Conservation (phyloP, 768 basidiomycete genomes). For the Lyophyllum shimeji region DNA sequence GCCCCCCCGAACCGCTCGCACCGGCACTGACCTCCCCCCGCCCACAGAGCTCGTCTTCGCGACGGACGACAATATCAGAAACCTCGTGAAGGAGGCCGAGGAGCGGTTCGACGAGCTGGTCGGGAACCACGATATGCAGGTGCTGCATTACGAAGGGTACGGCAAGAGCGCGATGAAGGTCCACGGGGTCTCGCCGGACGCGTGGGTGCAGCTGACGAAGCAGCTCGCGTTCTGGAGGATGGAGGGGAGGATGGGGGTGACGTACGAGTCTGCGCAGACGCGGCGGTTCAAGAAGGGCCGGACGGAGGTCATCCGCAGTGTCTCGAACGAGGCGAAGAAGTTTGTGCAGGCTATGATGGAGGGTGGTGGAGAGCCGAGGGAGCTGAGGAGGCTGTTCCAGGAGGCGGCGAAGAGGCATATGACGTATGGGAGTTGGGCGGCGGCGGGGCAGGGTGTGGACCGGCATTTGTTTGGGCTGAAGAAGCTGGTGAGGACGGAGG, state of each 20-base stretch:
- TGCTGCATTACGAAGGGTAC: constrained; percentile 84
- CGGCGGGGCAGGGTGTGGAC: constrained; percentile 93
- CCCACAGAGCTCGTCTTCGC: constrained; percentile 74
- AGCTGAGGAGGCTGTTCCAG: constrained; percentile 68
- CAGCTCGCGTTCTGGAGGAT: constrained; percentile 95
- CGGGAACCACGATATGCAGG: constrained; percentile 75
- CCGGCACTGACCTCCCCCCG: constrained; percentile 40
- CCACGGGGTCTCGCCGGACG: constrained; percentile 85
- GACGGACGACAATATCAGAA: constrained; percentile 52
- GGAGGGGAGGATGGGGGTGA: constrained; percentile 68
- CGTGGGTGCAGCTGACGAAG: constrained; percentile 93
- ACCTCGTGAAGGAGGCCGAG: constrained; percentile 58
- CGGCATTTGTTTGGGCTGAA: constrained; percentile 94
- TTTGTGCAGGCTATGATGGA: constrained; percentile 92
- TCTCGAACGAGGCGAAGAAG: constrained; percentile 76
- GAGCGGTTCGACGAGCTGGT: constrained; percentile 75
- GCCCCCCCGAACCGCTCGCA: constrained; percentile 34
- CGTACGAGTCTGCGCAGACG: constrained; percentile 95
- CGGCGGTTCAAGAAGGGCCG: constrained; percentile 87
- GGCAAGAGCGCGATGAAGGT: constrained; percentile 87
- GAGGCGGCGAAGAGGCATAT: constrained; percentile 80
- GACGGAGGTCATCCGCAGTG: constrained; percentile 92
- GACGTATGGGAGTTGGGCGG: constrained; percentile 87
- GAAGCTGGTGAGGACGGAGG: constrained; percentile 56
- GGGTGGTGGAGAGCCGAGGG: constrained; percentile 31